Evolutionary conservation across 2,329 filamentous ascomycete species (phyloP).

Genomic region (Chrysoporthe deuterocubensis): DNA sequence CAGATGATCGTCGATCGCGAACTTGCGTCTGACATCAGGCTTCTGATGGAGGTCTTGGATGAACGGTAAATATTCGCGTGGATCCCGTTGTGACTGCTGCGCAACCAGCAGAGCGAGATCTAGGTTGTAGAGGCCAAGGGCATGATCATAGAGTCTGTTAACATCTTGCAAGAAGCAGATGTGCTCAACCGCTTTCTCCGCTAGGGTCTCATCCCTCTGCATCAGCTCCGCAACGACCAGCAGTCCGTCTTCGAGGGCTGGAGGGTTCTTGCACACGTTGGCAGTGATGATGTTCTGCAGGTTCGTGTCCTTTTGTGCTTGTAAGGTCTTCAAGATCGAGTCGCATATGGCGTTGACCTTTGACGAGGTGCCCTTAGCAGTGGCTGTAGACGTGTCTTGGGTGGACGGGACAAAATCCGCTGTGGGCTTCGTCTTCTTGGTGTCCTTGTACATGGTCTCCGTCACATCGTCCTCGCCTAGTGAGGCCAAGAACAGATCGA

Average conservation of each 20-base stretch:
- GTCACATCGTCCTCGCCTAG: conserved; percentile 90
- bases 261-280: conserved; percentile 90
- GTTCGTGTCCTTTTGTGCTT: conserved; percentile 63
- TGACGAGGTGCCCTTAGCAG: conserved; percentile 34
- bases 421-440: conserved; percentile 52
- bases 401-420: conserved; percentile 3
- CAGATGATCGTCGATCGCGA: conserved; percentile 88
- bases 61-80: conserved; percentile 93
- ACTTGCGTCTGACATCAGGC: conserved; percentile 70
- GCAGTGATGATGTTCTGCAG: conserved; percentile 93
- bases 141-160: conserved; percentile 87
- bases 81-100: conserved; percentile 94
- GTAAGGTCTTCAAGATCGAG: conserved; percentile 73
- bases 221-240: conserved; percentile 76
- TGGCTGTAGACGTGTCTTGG: conserved; percentile 5
- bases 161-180: conserved; percentile 97
- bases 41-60: conserved; percentile 84
- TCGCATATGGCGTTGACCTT: conserved; percentile 93
- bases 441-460: conserved; percentile 91
- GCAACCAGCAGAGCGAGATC: conserved; percentile 89
- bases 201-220: conserved; percentile 69
- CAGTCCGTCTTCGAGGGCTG: conserved; percentile 85
- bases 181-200: conserved; percentile 90
- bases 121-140: conserved; percentile 88
- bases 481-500: conserved; percentile 90